phyloP scores from a whole-genome alignment of 805 yeast species.

The Candida taoyuanica region DNA sequence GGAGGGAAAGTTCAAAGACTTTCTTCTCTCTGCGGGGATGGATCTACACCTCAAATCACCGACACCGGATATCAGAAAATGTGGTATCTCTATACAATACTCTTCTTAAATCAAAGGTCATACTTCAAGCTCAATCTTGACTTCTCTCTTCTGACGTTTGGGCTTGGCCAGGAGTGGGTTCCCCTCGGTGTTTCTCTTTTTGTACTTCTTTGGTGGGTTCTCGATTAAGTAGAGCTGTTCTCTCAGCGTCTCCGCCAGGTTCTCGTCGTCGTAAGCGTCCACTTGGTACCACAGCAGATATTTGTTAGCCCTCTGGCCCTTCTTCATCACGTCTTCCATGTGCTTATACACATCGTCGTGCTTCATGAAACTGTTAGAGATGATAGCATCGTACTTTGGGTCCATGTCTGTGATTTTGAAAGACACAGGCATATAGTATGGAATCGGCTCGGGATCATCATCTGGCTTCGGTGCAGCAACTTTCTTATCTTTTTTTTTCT shows the following conservation, averaged over 20 bases:
- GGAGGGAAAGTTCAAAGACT: slow-evolving; percentile 85
- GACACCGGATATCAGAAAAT: slow-evolving; percentile 43
- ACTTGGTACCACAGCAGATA: slow-evolving; percentile 80
- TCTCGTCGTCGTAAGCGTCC: slow-evolving; percentile 69
- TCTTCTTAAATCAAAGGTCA: slow-evolving; percentile 34
- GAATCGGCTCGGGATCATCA: slow-evolving; percentile 31
- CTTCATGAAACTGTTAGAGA: slow-evolving; percentile 60
- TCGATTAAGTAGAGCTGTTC: slow-evolving; percentile 52
- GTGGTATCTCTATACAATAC: slow-evolving; percentile 61
- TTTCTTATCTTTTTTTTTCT: slow-evolving; percentile 14
- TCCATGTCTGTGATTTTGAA: slow-evolving; percentile 65
- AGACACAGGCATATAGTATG: slow-evolving; percentile 56
- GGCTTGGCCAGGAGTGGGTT: slow-evolving; percentile 12
- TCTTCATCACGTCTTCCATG: slow-evolving; percentile 57
- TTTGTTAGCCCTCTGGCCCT: slow-evolving; percentile 56
- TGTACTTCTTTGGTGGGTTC: slow-evolving; percentile 36
- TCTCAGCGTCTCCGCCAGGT: slow-evolving; percentile 59
- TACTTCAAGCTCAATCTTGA: not conserved
- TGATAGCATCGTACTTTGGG: slow-evolving; percentile 54
- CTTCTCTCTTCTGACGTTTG: slow-evolving; percentile 15
- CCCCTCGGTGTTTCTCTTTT: slow-evolving; percentile 21
- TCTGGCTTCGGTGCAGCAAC: slow-evolving; percentile 5
- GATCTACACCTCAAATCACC: slow-evolving; percentile 42
- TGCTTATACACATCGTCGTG: slow-evolving; percentile 48
- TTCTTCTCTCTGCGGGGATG: slow-evolving; percentile 72